Conservation (phyloP, 192 early-diverging fungal genomes). For the Backusella sp. region DNA sequence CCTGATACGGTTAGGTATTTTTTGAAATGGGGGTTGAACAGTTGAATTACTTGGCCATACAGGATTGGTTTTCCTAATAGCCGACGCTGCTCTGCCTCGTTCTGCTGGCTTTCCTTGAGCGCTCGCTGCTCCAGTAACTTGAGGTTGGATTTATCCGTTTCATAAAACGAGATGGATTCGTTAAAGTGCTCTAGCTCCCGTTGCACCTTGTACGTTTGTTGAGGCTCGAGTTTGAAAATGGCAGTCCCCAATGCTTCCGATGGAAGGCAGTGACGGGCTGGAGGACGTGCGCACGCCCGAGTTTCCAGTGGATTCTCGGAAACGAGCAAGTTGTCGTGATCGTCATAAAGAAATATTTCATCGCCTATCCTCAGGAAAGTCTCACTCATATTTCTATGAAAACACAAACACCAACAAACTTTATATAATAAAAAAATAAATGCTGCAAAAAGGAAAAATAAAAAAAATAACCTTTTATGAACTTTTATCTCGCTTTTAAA, state of each 20-base stretch:
- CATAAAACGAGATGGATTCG: background rate
- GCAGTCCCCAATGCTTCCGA: slow-evolving; percentile 19
- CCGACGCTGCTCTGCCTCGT: slow-evolving; percentile 18
- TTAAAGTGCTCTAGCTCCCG: slow-evolving; percentile 13
- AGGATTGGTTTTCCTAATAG: slow-evolving; percentile 31
- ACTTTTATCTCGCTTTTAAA: background rate
- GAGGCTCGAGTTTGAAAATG: slow-evolving; percentile 29
- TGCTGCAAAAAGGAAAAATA: background rate
- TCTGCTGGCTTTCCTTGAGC: slow-evolving; percentile 21
- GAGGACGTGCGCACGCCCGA: slow-evolving; percentile 15
- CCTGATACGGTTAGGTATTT: slow-evolving; percentile 27
- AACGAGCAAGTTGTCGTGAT: slow-evolving; percentile 16
- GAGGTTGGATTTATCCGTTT: slow-evolving; percentile 4
- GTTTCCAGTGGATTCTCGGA: slow-evolving; percentile 31
- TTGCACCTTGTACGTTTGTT: slow-evolving; percentile 14
- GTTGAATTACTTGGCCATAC: slow-evolving; percentile 29
- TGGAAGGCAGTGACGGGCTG: background rate
- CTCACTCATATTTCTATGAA: background rate
- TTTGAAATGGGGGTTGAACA: slow-evolving; percentile 27
- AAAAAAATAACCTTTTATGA: slow-evolving; percentile 1
- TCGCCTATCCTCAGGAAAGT: slow-evolving; percentile 23
- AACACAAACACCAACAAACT: background rate
- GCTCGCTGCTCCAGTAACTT: background rate
- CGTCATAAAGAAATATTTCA: slow-evolving; percentile 26
- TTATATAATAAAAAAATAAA: background rate